Conservation (phyloP, 129 eudicot species). For the Flaveria robusta region DNA sequence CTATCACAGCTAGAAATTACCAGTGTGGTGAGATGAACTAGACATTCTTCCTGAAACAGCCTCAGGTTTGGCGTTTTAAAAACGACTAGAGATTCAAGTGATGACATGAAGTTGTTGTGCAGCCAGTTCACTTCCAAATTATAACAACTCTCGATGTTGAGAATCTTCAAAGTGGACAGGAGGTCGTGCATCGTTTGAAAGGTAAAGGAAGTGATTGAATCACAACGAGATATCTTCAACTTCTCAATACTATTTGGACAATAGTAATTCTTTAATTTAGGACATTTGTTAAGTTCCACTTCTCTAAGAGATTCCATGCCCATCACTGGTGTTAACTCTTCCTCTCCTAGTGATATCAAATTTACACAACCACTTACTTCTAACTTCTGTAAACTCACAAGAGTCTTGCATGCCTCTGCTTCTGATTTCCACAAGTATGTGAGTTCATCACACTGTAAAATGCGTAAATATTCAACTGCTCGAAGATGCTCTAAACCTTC, state of each 20-base stretch:
- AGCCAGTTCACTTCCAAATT: slow-evolving; percentile 14
- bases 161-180: slow-evolving; percentile 14
- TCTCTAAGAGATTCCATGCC: neutral
- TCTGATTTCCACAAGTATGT: no score
- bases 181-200: neutral
- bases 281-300: neutral
- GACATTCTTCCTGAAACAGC: slow-evolving; percentile 18
- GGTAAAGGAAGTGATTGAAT: neutral
- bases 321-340: neutral
- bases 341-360: no score
- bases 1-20: neutral
- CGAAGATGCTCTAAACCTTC: no score
- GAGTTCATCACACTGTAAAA: no score
- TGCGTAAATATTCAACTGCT: no score
- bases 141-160: neutral
- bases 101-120: slow-evolving; percentile 11
- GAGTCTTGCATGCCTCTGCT: no score
- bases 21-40: slow-evolving; percentile 13
- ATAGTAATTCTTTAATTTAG: neutral
- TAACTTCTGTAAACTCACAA: no score
- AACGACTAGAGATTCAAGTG: slow-evolving; percentile 4
- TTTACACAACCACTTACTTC: no score
- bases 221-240: neutral
- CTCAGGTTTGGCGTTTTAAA: neutral
- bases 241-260: slow-evolving; percentile 4